Base-by-base conservation (phyloP, 2,329 filamentous ascomycete genomes). In the Paracoccidioides brasiliensis region DNA sequence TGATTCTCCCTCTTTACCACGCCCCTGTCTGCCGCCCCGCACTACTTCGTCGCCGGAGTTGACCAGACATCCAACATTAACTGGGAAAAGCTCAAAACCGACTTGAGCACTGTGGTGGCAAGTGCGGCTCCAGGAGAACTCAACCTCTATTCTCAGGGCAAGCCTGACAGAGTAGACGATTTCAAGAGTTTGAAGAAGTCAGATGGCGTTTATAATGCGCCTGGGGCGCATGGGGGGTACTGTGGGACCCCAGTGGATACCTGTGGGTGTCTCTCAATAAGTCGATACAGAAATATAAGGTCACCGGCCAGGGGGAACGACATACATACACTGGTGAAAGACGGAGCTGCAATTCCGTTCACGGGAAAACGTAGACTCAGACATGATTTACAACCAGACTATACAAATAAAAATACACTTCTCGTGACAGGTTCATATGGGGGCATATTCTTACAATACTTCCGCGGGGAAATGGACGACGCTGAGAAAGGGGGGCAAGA, bases 61-160 rank as follows among this genome's bases (percentile, higher is more conserved):
- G 60, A 62, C 54, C 60, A 62, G 46, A 59, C 58, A 51, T 57
- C 57, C 51, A 57, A 73, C 49, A 68, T 78, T 15, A 78, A 78
- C 10, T 70, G 72, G 60, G 64, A 65, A 38, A 78, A 79, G 58
- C 68, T 72, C 3, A 74, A 80, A 66, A 61, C 52, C 41, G 41
- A 32, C 44, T 22, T 59, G 44, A 4, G 43, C 35, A 56, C 60
- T 49, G 48, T 60, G 10, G 54, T 56, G 14, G 60, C 55, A 2
- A 61, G 61, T 35, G 63, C 62, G 9, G 52, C 9, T 5, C 57
- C 59, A 2, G 56, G 59, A 3, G 56, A 58, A 37, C 52, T 62
- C 32, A 60, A 53, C 10, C 54, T 62, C 5, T 62, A 61, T 33
- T 59, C 55, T 4, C 60, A 59, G 1, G 52, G 56, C 4, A 54